Conservation (phyloP, 306 rosid genomes). For the Aeschynomene evenia region DNA sequence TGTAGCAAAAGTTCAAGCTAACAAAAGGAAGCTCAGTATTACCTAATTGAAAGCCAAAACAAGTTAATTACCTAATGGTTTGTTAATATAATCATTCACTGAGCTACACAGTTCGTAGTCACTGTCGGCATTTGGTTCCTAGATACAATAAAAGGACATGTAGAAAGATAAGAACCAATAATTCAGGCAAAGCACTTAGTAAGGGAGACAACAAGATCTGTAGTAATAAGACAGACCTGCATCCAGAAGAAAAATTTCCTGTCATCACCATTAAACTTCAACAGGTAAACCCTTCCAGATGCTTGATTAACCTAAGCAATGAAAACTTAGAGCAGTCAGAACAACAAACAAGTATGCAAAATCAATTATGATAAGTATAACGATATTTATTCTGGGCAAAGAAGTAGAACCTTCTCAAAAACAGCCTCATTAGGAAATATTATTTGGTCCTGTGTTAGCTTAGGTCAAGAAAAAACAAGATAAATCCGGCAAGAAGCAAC, state of each 20-base stretch:
- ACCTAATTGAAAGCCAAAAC: conserved; percentile 3
- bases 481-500: conserved; percentile 18
- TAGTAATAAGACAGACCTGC: conserved; percentile 60
- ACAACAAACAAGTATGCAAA: conserved; percentile 7
- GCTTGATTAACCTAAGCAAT: conserved; percentile 75
- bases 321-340: conserved; percentile 24
- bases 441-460: conserved; percentile 76
- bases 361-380: conserved; percentile 1
- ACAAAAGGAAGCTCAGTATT: conserved; percentile 1
- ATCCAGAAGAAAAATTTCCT: conserved; percentile 93
- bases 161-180: conserved; percentile 9
- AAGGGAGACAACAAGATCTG: background rate
- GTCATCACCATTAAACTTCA: conserved; percentile 78
- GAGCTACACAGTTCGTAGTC: conserved; percentile 68
- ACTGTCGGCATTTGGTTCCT: conserved; percentile 80
- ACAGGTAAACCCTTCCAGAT: conserved; percentile 84
- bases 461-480: conserved; percentile 53
- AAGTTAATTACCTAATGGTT: conserved; percentile 59
- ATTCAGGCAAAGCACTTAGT: conserved; percentile 1
- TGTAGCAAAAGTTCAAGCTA: background rate
- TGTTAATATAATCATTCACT: conserved; percentile 72
- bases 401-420: conserved; percentile 73
- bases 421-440: conserved; percentile 89
- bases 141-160: conserved; percentile 27
- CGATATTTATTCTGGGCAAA: conserved; percentile 21